phyloP scores from a whole-genome alignment of 805 yeast genomes.

The Cyberlindnera suaveolens region DNA sequence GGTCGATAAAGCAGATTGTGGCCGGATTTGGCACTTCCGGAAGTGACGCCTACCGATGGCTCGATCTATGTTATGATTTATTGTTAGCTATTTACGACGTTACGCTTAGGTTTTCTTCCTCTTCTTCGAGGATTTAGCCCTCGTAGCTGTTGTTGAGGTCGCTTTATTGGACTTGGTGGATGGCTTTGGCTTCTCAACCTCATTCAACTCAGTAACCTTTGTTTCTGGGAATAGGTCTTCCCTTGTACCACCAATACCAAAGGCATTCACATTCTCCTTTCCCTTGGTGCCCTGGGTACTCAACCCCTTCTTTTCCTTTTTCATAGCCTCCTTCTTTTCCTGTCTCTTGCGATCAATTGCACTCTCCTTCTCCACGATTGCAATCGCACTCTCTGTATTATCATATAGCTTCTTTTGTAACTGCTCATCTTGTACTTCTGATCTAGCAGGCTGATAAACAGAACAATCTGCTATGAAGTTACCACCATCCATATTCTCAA shows the following conservation, averaged over 20 bases:
- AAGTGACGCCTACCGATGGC: no score
- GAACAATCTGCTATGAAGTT: conserved; percentile 70
- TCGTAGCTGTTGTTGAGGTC: background rate
- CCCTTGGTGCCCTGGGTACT: background rate
- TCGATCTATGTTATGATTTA: background rate
- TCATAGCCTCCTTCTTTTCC: conserved; percentile 13
- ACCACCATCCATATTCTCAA: conserved; percentile 58
- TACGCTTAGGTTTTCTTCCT: conserved; percentile 3
- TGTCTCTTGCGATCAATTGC: conserved; percentile 57
- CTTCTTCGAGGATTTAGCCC: conserved; percentile 1
- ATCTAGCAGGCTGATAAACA: conserved; percentile 45
- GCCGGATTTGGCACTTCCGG: no score
- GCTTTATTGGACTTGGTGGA: background rate
- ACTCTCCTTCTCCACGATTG: conserved; percentile 57
- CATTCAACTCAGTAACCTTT: background rate
- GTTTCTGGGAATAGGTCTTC: conserved; percentile 26
- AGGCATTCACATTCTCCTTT: background rate
- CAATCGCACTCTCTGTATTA: conserved; percentile 53
- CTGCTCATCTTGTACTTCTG: conserved; percentile 56
- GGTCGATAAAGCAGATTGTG: no score
- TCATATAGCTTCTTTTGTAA: conserved; percentile 58
- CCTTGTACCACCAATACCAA: conserved; percentile 6
- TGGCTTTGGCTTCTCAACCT: no score
- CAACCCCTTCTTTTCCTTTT: conserved; percentile 1
- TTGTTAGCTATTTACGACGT: no score